Conservation (phyloP, 345 rosid genomes). For the Arabidopsis arenosa region DNA sequence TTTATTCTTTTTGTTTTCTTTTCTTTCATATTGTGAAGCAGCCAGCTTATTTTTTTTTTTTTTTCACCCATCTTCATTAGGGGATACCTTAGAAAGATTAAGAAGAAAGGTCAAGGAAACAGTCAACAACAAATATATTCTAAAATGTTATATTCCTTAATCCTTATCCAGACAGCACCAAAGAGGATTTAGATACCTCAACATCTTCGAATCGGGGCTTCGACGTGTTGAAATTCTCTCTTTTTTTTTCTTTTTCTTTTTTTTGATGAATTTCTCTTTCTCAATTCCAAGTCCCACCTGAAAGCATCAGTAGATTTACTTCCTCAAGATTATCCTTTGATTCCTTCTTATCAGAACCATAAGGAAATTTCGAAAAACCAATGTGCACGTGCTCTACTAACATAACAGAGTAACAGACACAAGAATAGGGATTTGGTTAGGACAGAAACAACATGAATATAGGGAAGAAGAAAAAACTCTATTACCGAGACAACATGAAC, state of each 20-base stretch:
- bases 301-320: conserved; percentile 7
- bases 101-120: conserved; percentile 26
- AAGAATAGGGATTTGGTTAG: neutral
- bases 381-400: neutral
- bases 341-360: conserved; percentile 33
- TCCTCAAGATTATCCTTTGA: conserved; percentile 32
- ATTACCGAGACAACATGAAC: neutral
- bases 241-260: too few species aligned
- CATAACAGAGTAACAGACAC: neutral
- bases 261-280: neutral
- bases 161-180: conserved; percentile 38
- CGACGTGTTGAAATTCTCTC: conserved; percentile 14
- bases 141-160: conserved; percentile 12
- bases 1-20: conserved; percentile 33
- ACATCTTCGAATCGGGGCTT: conserved; percentile 26
- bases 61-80: conserved; percentile 24
- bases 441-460: neutral
- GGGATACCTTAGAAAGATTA: conserved; percentile 30
- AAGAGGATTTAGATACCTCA: conserved; percentile 38
- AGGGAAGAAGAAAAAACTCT: neutral
- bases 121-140: conserved; percentile 30
- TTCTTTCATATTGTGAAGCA: conserved; percentile 26
- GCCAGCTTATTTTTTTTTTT: neutral
- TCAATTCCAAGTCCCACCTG: conserved; percentile 23
- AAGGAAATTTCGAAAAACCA: neutral